These are phyloP conservation scores for Rhodotorula graminis DNA, from an alignment of 768 basidiomycete genomes.

Conservation along the genomic window DNA sequence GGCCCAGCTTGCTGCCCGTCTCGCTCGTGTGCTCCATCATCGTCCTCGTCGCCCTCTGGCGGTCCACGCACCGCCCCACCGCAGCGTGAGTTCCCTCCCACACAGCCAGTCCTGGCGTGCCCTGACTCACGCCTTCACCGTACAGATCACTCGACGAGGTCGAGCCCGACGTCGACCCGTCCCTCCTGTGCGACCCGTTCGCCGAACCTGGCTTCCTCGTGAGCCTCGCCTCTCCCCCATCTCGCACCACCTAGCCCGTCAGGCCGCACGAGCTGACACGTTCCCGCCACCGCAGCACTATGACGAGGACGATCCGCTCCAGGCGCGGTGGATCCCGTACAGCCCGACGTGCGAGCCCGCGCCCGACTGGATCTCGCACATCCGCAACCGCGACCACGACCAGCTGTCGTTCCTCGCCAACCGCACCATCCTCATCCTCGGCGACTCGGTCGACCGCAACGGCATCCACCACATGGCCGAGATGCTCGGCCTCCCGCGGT, in stretches of 20 bases:
- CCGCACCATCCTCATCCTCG: conserved; percentile 41
- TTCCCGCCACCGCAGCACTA: conserved; percentile 21
- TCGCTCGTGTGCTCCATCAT: background rate
- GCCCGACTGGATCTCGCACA: conserved; percentile 34
- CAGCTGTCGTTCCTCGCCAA: conserved; percentile 32
- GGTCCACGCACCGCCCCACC: background rate
- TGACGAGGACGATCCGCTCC: conserved; percentile 10
- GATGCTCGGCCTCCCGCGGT: conserved; percentile 36
- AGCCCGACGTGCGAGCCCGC: conserved; percentile 36
- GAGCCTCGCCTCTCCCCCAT: background rate
- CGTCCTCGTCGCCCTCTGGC: conserved; percentile 12
- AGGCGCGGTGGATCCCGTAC: conserved; percentile 36
- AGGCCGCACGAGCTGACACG: background rate
- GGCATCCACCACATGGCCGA: conserved; percentile 36
- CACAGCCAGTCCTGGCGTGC: background rate
- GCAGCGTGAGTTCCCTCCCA: background rate
- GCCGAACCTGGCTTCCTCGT: conserved; percentile 39
- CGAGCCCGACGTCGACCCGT: background rate
- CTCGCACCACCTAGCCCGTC: background rate
- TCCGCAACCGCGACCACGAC: conserved; percentile 19
- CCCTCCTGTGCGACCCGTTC: conserved; percentile 34
- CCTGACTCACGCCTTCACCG: background rate
- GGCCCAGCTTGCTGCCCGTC: conserved; percentile 5
- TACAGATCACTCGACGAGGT: background rate
- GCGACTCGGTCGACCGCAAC: conserved; percentile 43